A percentile compares a stretch with the other conserved stretches of the same genome.
These are phyloP conservation scores for Thielaviopsis ethacetica DNA, from an alignment of 2,329 filamentous ascomycete genomes.

Conservation along the genomic window DNA sequence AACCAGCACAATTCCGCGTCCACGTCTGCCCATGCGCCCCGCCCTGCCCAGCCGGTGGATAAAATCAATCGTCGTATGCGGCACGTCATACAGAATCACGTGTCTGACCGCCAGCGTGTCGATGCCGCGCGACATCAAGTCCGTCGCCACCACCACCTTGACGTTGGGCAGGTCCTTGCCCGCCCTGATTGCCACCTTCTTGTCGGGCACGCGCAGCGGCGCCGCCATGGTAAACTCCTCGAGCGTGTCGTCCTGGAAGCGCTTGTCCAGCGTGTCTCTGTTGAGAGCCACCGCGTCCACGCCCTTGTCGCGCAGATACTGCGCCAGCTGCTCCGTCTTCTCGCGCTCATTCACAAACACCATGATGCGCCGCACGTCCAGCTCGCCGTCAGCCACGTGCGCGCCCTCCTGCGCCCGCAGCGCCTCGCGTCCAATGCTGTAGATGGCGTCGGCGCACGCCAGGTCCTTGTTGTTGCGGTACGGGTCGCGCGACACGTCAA, in stretches of 20 bases:
- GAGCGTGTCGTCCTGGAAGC: conserved; percentile 56
- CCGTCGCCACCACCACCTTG: conserved; percentile 86
- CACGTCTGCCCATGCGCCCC: conserved; percentile 81
- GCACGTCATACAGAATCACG: conserved; percentile 93
- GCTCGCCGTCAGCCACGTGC: conserved; percentile 10
- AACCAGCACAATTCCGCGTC: conserved; percentile 76
- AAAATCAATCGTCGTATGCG: conserved; percentile 93
- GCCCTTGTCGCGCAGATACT: conserved; percentile 67
- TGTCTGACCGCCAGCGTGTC: conserved; percentile 84
- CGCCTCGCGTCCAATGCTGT: conserved; percentile 72
- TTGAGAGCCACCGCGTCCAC: conserved; percentile 77
- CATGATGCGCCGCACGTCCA: conserved; percentile 68
- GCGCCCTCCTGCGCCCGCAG: conserved; percentile 38
- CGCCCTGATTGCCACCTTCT: conserved; percentile 23
- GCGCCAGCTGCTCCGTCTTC: conserved; percentile 63
- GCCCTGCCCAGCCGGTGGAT: conserved; percentile 89
- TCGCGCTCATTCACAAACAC: conserved; percentile 97
- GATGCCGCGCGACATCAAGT: conserved; percentile 81
- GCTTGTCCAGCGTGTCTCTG: conserved; percentile 64
- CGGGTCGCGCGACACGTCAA: conserved; percentile 82
- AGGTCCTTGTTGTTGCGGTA: conserved; percentile 87
- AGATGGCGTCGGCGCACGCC: conserved; percentile 88
- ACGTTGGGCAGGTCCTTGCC: conserved; percentile 51
- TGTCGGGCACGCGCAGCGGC: conserved; percentile 22
- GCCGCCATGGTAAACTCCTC: conserved; percentile 49